Evolutionary conservation across 2,329 filamentous ascomycete species (phyloP), one percentile per base, ranked within the genome.

Genomic region (Rhynchosporium agropyri): DNA sequence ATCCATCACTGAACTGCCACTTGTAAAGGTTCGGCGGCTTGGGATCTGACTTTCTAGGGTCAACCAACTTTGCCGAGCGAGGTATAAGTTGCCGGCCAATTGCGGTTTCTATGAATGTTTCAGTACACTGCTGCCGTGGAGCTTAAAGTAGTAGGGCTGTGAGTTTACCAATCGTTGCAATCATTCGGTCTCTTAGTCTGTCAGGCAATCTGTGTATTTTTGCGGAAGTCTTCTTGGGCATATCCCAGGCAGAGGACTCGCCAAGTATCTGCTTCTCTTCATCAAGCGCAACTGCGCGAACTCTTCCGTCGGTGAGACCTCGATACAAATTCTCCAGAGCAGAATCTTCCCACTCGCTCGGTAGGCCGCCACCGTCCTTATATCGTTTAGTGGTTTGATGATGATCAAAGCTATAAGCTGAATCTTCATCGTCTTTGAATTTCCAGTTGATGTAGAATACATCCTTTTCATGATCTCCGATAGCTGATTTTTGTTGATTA

Each of bases 1-100:
- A 64, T 9, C 54, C 13, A 1, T 28, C 28, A 33, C 51, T 61
- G 42, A 64, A 64, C 29, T 42, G 26, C 62, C 62, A 64, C 20
- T 28, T 29, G 38, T 58, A 64, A 12, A 42, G 50, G 45, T 64
- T 61, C 28, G 62, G 62, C 5, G 51, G 31, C 12, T 26, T 10
- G 13, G 36, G 31, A 42, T 64, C 58, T 13, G 58, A 61, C 5
- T 54, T 20, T 10, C 58, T 58, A 3, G 62, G 62, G 38, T 64
- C 62, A 13, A 58, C 49, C 5, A 29, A 2, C 33, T 49, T 64
- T 3, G 58, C n/a, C 5, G 57, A 48, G 8, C 58, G 45, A 3
- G 40, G 10, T 13, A 45, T 10, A 15, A 64, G 50, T 15, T 38
- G 58, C 13, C 53, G 51, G 13, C 62, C 62, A 10, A 61, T 61